phyloP scores from a whole-genome alignment of 768 basidiomycete species.

The Holtermannia corniformis region DNA sequence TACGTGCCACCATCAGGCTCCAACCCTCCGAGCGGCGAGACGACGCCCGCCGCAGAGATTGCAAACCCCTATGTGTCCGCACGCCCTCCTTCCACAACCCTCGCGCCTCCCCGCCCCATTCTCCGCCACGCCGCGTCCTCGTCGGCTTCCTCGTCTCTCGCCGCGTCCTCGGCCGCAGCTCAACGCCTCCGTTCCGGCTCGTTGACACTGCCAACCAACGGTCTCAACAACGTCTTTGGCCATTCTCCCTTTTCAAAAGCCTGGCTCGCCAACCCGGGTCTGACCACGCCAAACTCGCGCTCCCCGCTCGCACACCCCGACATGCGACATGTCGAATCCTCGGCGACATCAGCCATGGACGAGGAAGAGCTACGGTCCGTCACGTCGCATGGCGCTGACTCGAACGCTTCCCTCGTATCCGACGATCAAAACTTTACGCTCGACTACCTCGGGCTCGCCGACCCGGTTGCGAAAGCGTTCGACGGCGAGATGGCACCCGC shows the following conservation, averaged over 20 bases:
- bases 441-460: slow-evolving; percentile 92
- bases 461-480: slow-evolving; percentile 40
- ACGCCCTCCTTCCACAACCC: slow-evolving; percentile 37
- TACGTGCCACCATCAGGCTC: slow-evolving; percentile 56
- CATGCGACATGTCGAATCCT: background rate
- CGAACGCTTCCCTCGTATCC: slow-evolving; percentile 40
- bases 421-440: slow-evolving; percentile 82
- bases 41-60: slow-evolving; percentile 31
- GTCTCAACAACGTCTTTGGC: slow-evolving; percentile 72
- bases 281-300: slow-evolving; percentile 48
- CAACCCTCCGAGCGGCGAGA: slow-evolving; percentile 49
- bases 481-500: slow-evolving; percentile 49
- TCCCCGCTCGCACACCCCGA: slow-evolving; percentile 25
- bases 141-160: slow-evolving; percentile 17
- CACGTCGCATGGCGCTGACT: slow-evolving; percentile 53
- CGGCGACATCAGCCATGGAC: slow-evolving; percentile 38
- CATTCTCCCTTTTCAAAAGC: slow-evolving; percentile 74
- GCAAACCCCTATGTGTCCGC: slow-evolving; percentile 48
- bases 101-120: slow-evolving; percentile 20
- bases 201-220: slow-evolving; percentile 67
- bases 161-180: slow-evolving; percentile 21
- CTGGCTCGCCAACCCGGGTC: slow-evolving; percentile 53
- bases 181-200: slow-evolving; percentile 88
- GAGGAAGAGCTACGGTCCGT: slow-evolving; percentile 75
- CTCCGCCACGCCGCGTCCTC: slow-evolving; percentile 37